A percentile compares a stretch with the other conserved stretches of the same genome.
Conservation (phyloP, 768 basidiomycete genomes). For the Mycena vulgaris region DNA sequence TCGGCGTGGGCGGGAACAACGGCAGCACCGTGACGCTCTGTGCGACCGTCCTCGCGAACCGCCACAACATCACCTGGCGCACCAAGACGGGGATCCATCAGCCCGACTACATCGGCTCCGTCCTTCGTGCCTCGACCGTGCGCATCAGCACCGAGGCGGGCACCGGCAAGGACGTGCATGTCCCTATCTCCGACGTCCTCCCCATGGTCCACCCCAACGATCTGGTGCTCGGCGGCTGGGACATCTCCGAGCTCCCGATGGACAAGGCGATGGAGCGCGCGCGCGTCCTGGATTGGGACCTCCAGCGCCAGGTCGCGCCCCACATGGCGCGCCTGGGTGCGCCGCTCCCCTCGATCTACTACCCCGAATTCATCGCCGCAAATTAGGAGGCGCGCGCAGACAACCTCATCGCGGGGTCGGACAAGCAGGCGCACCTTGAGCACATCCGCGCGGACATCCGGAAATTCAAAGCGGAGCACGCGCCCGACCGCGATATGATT, state of each 20-base stretch:
- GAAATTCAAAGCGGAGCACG: constrained; percentile 87
- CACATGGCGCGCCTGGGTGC: constrained; percentile 84
- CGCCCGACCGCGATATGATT: constrained; percentile 89
- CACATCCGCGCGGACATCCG: constrained; percentile 93
- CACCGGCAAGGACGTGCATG: constrained; percentile 91
- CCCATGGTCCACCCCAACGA: constrained; percentile 99
- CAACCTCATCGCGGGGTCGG: constrained; percentile 86
- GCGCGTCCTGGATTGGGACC: constrained; percentile 94
- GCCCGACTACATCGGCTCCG: constrained; percentile 97
- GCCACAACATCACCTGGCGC: constrained; percentile 93
- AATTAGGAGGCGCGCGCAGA: constrained; percentile 97
- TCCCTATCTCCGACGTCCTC: constrained; percentile 92
- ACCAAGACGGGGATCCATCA: constrained; percentile 93
- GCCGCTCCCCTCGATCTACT: constrained; percentile 96
- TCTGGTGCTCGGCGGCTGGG: constrained; percentile 97
- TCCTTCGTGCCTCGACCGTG: constrained; percentile 95
- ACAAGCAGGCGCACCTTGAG: constrained; percentile 94
- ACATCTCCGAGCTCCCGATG: constrained; percentile 88
- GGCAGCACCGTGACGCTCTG: too few relatives aligned
- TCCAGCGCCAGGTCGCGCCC: constrained; percentile 94
- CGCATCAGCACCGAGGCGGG: constrained; percentile 86
- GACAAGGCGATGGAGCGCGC: constrained; percentile 97
- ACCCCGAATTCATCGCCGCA: constrained; percentile 97
- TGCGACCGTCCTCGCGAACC: too few relatives aligned
- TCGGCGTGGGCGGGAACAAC: too few relatives aligned